A percentile compares a stretch with the other conserved stretches of the same genome.
phyloP scores from a whole-genome alignment of 805 yeast genomes.

The Myxozyma neglecta region DNA sequence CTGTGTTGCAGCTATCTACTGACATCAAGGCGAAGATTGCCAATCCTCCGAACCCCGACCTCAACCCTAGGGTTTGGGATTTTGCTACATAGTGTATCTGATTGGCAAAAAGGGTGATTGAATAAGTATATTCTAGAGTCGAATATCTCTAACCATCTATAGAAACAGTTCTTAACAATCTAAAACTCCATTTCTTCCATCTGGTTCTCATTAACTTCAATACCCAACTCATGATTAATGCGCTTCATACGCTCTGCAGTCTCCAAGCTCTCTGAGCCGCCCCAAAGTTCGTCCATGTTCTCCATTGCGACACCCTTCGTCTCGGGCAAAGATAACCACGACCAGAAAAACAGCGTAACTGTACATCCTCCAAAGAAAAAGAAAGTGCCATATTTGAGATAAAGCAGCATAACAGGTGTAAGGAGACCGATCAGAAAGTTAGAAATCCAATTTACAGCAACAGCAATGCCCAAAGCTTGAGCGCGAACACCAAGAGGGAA shows the following conservation, averaged over 20 bases:
- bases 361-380: slow-evolving; percentile 35
- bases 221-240: slow-evolving; percentile 11
- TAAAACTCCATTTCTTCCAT: slow-evolving; percentile 1
- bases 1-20: neutral
- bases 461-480: slow-evolving; percentile 60
- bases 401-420: slow-evolving; percentile 51
- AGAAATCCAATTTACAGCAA: slow-evolving; percentile 68
- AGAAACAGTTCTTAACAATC: neutral
- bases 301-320: slow-evolving; percentile 79
- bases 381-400: slow-evolving; percentile 26
- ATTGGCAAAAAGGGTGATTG: neutral
- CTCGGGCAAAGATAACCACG: slow-evolving; percentile 47
- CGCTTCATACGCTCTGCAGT: slow-evolving; percentile 22
- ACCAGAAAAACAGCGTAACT: slow-evolving; percentile 50
- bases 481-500: slow-evolving; percentile 68
- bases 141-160: slow-evolving; percentile 9
- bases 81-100: neutral
- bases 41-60: neutral
- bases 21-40: too few species aligned
- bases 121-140: slow-evolving; percentile 7
- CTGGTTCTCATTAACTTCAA: neutral
- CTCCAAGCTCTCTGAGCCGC: slow-evolving; percentile 26
- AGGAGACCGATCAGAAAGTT: slow-evolving; percentile 47
- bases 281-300: slow-evolving; percentile 72
- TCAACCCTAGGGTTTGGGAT: neutral